Conservation (phyloP, 139 green algal species). For the Auxenochlorella protothecoides region DNA sequence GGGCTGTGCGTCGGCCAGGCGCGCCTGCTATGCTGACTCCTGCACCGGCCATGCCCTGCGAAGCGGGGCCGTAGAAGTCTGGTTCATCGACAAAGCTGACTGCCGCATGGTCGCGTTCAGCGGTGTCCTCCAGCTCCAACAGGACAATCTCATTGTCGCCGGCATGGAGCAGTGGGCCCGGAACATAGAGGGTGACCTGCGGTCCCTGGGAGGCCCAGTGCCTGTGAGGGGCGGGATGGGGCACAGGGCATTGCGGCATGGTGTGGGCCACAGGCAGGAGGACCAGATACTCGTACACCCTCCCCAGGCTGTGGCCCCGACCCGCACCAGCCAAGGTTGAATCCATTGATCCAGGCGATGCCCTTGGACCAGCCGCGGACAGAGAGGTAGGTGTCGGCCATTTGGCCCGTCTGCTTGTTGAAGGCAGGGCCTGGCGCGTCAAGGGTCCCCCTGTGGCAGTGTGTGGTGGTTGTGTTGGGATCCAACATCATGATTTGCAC, state of each 20-base stretch:
- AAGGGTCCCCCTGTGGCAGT: not conserved
- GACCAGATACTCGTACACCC: too few species aligned
- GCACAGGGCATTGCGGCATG: not conserved
- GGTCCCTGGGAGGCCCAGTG: conserved; percentile 20
- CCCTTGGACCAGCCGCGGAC: conserved; percentile 35
- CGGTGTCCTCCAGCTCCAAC: conserved; percentile 21
- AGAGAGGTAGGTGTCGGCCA: conserved; percentile 37
- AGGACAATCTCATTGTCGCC: conserved; percentile 35
- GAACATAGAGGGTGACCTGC: conserved; percentile 40
- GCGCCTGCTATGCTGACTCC: too few species aligned
- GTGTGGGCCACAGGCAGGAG: too few species aligned
- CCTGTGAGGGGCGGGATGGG: not conserved
- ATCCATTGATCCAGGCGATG: conserved; percentile 43
- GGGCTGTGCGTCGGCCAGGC: too few species aligned
- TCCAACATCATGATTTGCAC: not conserved
- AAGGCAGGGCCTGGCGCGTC: not conserved
- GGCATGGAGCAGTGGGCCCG: conserved; percentile 25
- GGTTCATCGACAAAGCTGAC: too few species aligned
- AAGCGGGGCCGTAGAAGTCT: too few species aligned
- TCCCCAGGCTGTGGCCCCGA: not conserved
- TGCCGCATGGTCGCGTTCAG: not conserved
- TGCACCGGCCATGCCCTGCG: too few species aligned
- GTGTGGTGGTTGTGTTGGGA: not conserved
- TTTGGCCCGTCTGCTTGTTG: not conserved
- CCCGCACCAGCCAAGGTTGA: conserved; percentile 47